Evolutionary conservation across 2,329 filamentous ascomycete genomes (phyloP), one percentile per base, ranked within the genome.

Genomic region (Annulohypoxylon truncatum): DNA sequence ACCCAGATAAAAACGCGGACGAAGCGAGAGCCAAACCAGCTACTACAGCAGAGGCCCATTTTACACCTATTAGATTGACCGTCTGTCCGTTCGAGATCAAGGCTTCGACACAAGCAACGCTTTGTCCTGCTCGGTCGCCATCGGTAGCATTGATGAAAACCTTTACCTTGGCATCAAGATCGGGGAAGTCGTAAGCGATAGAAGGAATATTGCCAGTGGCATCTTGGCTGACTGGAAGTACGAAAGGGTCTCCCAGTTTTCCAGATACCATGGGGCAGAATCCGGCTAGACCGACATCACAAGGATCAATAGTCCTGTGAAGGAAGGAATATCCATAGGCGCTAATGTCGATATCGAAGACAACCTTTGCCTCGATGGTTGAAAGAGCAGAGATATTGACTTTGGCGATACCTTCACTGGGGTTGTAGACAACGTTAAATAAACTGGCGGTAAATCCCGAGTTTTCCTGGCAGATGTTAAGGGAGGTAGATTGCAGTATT

Each of bases 31-130:
- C 93, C 47, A 97, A 82, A 66, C 93, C 93, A 69, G 93, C 93
- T 73, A 97, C 94, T 71, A 96, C 85, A 62, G 95, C 95, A 24
- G 94, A 94, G 35, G 89, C 86, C 94, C 94, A 97, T 74, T 94
- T 93, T 40, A 97, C 94, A 65, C 90, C 93, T 67, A 93, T 84
- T 73, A 97, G 88, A 77, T 97, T 90, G 57, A 97, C 95, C 0
- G 94, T 97, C 81, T 97, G 93, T 67, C 92, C 92, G 79, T 97
- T 98, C 72, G 93, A 96, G 57, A 97, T 85, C 67, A 90, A 85
- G 51, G 94, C 94, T 82, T 97, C 92, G 55, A 97, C 89, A 78
- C 95, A 98, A 60, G 94, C 93, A 55, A 96, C 87, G 73, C 85
- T 89, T 53, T 86, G 81, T 56, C 85, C 84, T 5, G 81, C 82